Evolutionary conservation across 495 filamentous ascomycete species (phyloP), one percentile per base, ranked within the genome.

Genomic region (Trichoderma asperelloides): DNA sequence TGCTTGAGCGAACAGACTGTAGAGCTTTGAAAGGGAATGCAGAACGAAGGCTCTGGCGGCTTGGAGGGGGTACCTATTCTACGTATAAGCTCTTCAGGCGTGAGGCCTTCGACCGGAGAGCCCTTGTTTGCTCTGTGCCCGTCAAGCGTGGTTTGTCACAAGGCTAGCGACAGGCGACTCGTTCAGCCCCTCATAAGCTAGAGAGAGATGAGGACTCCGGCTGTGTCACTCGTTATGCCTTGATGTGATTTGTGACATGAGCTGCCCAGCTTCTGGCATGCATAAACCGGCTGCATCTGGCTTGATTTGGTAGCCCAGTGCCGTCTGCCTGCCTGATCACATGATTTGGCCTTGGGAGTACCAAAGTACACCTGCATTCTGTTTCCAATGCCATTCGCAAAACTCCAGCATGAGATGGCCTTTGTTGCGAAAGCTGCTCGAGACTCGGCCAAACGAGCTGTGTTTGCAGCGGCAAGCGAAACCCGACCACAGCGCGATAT

Each of bases 261-360:
- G 55, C 55, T 60, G 47, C 25, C 11, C 25, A 30, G 55, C 25
- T 60, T 13, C 11, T 60, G 55, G 12, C 25, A 60, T 28, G 55
- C 55, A 60, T 60, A 11, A 30, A 60, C 23, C 15, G 51, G 55
- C 55, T 60, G 55, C 55, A 60, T 60, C 55, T 28, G 55, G 55
- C 55, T 60, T 3, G 55, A 60, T 60, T 60, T 60, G 55, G 55
- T 25, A 21, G 49, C n/a, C 4, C 49, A 25, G 8, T 27, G 21
- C 21, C 55, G 13, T 60, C 21, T 27, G 55, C 23, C 23, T 60
- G 55, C 33, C 33, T 27, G 25, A 60, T 60, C 55, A 60, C 55
- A 60, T 60, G 55, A 60, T 60, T 3, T n/a, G 25, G 55, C 55
- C 55, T 60, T 16, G 55, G 1, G 27, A 45, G 21, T 30, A 60